phyloP scores from a whole-genome alignment of 169 alveolate genomes.

The Plasmodium vivax region DNA sequence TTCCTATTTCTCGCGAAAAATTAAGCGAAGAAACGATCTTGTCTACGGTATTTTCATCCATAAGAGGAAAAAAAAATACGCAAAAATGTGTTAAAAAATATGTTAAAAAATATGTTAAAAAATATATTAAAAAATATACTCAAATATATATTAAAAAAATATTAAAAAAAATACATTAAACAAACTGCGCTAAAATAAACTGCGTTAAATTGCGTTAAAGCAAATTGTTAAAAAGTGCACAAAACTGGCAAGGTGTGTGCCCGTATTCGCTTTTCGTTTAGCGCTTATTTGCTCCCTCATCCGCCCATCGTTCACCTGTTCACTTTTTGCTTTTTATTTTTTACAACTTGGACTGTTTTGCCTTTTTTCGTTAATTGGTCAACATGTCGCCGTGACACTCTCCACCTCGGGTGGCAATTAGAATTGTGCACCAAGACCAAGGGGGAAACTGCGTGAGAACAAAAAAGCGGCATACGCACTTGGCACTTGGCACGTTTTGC shows the following conservation, averaged over 20 bases:
- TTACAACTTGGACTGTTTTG: neutral
- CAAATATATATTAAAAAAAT: neutral
- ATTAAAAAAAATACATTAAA: neutral
- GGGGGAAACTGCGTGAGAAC: neutral
- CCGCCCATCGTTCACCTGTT: neutral
- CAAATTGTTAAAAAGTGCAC: neutral
- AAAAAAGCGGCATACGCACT: neutral
- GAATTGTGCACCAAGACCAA: conserved; percentile 43
- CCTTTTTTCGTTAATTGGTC: neutral
- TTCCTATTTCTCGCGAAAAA: conserved; percentile 13
- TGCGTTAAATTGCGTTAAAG: neutral
- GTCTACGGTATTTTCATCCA: conserved; percentile 13
- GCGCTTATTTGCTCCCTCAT: neutral
- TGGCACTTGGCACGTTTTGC: neutral
- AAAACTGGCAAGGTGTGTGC: neutral
- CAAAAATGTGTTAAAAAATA: neutral
- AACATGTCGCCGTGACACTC: conserved; percentile 20
- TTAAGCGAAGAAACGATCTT: neutral
- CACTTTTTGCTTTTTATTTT: neutral
- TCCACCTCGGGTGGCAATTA: conserved; percentile 16
- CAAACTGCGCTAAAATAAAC: neutral
- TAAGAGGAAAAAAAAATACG: neutral
- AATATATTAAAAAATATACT: neutral
- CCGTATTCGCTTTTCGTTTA: neutral
- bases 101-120: neutral